Base-by-base conservation (phyloP, 495 filamentous ascomycete species). In the Tuber microsphaerosporum region DNA sequence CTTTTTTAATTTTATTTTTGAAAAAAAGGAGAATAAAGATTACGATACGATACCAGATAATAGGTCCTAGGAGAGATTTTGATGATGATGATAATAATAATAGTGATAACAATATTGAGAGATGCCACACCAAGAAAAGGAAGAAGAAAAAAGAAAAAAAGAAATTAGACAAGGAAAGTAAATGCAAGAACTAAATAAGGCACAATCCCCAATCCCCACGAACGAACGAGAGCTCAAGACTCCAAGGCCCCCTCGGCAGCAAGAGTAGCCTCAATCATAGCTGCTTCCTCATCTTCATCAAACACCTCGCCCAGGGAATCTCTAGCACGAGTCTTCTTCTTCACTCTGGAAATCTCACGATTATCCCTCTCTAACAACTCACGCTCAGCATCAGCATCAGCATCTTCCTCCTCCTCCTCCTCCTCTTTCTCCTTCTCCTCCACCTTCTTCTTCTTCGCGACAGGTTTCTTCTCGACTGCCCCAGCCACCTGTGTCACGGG, bases 401-500 rank as follows among this genome's bases (percentile, higher is more conserved):
- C n/a, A n/a, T n/a, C n/a, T n/a, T n/a, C 61, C 26, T 31, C 71
- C 51, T n/a, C 41, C 20, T 48, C 75, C 2, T 72, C 37, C 46
- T 51, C 48, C 43, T 75, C 69, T 4, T 68, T 45, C 19, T 34
- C 39, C 56, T 51, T 42, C 45, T 51, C 61, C 43, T 74, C 69
- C 7, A 68, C 45, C 19, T 34, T 39, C 56, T 51, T 42, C 65
- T 22, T 69, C 44, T 34, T 37, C 37, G 0, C 20, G 34, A 1
- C 34, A 1, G 14, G 72, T 34, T 56, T 48, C 48, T 72, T 75
- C 20, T 3, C n/a, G 22, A 44, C 20, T 19, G 34, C 43, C 12
- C 37, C 71, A 65, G 7, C 86, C 85, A 70, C 88, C 87, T 76
- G n/a, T 0, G 2, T 9, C 56, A 65, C 56, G 4, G 56, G 56